phyloP scores from a whole-genome alignment of 2,329 filamentous ascomycete genomes.

The Pestalotiopsis sp. region DNA sequence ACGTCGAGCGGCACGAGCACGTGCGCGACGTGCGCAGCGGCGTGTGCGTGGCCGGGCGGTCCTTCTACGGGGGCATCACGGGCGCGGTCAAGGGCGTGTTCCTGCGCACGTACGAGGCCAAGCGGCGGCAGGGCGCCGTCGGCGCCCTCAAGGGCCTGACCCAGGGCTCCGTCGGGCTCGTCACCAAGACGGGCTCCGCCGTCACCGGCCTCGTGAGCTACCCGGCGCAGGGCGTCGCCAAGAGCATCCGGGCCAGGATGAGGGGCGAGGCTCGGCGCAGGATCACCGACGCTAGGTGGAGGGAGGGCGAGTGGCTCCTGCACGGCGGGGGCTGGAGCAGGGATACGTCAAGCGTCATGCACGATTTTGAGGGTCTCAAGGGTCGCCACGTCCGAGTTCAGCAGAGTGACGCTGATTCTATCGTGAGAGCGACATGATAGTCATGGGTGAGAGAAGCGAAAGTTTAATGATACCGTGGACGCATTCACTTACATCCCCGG shows the following conservation, averaged over 20 bases:
- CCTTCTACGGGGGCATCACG: conserved; percentile 16
- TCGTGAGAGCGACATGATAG: too few species aligned
- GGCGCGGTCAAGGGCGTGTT: conserved; percentile 18
- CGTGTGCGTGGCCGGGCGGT: conserved; percentile 16
- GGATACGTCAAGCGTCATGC: not conserved
- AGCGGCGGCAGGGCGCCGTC: conserved; percentile 15
- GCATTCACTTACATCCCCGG: too few species aligned
- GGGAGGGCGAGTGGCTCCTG: not conserved
- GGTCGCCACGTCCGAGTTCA: not conserved
- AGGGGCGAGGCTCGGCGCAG: not conserved
- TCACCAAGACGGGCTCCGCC: conserved; percentile 18
- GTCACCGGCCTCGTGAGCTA: conserved; percentile 16
- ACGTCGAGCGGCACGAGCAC: conserved; percentile 12
- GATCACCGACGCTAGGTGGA: not conserved
- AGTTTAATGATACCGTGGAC: too few species aligned
- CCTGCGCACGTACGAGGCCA: conserved; percentile 16
- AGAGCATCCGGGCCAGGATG: not conserved
- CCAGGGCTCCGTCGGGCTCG: conserved; percentile 16
- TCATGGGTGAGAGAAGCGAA: too few species aligned
- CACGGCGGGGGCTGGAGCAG: not conserved
- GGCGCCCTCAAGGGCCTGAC: conserved; percentile 18
- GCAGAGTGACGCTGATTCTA: too few species aligned
- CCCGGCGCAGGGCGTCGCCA: conserved; percentile 16
- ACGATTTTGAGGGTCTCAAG: not conserved
- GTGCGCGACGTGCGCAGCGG: conserved; percentile 17